Percentiles rank a stretch among this genome's conserved stretches.
Evolutionary conservation across 441 rosid species (phyloP).

Genomic region (Mallotus repandus): DNA sequence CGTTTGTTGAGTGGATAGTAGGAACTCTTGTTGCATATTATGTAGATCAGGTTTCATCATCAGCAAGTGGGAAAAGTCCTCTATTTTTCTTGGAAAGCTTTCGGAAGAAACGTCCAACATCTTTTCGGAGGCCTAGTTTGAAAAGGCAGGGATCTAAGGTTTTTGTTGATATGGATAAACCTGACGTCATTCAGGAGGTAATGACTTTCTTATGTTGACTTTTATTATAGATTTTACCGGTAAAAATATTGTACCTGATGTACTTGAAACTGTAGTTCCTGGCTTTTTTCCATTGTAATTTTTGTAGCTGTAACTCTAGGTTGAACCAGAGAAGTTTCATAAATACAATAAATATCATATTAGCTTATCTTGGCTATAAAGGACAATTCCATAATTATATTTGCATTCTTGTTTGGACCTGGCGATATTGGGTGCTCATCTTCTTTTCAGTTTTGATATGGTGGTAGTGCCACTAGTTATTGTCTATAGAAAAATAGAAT

Average conservation of each 20-base stretch:
- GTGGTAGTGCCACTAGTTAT: background rate
- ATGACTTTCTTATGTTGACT: slow-evolving; percentile 18
- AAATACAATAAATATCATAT: background rate
- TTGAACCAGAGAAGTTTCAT: background rate
- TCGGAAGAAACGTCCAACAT: slow-evolving; percentile 38
- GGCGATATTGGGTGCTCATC: background rate
- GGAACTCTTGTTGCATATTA: slow-evolving; percentile 65
- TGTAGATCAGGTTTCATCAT: slow-evolving; percentile 60
- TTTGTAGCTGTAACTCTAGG: background rate
- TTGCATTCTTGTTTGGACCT: background rate
- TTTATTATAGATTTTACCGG: background rate
- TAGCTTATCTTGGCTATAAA: background rate
- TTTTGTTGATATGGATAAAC: slow-evolving; percentile 70
- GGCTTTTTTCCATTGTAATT: background rate
- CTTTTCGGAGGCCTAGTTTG: slow-evolving; percentile 51
- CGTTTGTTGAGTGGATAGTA: slow-evolving; percentile 73
- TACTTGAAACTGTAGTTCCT: background rate
- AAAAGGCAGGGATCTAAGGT: slow-evolving; percentile 66
- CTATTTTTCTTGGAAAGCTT: slow-evolving; percentile 49
- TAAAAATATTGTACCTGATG: background rate
- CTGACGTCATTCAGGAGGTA: slow-evolving; percentile 92
- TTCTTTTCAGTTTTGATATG: slow-evolving; percentile 5
- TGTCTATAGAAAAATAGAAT: slow-evolving; percentile 1
- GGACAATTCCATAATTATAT: background rate
- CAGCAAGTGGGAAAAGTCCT: slow-evolving; percentile 63